Conservation (phyloP, 768 basidiomycete genomes). For the Harrya chromipes region DNA sequence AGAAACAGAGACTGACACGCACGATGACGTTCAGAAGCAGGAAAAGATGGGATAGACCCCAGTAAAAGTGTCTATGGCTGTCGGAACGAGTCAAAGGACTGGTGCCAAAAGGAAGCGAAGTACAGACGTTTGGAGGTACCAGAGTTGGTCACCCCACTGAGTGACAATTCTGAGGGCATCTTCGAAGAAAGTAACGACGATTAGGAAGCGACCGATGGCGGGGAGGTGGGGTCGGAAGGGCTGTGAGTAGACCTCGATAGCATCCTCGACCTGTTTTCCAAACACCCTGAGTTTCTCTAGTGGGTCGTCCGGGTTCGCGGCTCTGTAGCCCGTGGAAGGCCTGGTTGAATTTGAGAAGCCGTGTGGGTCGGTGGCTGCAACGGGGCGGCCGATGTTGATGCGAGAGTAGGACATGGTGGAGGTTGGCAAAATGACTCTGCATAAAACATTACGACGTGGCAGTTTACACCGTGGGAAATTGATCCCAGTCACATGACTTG, state of each 20-base stretch:
- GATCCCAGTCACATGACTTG: conserved; percentile 22
- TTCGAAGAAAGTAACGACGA: conserved; percentile 97
- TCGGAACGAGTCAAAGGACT: conserved; percentile 5
- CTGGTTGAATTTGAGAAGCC: conserved; percentile 68
- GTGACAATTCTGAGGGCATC: conserved; percentile 91
- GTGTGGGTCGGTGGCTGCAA: conserved; percentile 66
- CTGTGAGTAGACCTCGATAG: conserved; percentile 88
- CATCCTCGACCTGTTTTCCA: conserved; percentile 82
- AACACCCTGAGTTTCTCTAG: conserved; percentile 70
- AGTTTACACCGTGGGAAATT: conserved; percentile 19
- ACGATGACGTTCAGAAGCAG: conserved; percentile 89
- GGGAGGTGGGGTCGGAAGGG: conserved; percentile 94
- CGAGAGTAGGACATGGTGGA: conserved; percentile 64
- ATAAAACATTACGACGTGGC: conserved; percentile 22
- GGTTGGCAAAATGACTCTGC: background rate
- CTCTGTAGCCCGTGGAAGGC: conserved; percentile 66
- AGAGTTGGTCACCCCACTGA: conserved; percentile 96
- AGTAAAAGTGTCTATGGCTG: conserved; percentile 93
- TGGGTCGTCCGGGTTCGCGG: conserved; percentile 80
- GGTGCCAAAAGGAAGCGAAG: background rate
- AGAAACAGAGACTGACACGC: conserved; percentile 32
- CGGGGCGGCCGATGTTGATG: conserved; percentile 78
- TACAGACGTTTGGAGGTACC: conserved; percentile 93
- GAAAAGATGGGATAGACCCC: conserved; percentile 94
- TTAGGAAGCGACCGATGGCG: conserved; percentile 91